These are phyloP conservation scores for Nitzschia sp. DNA, from an alignment of 108 stramenopile species.

Conservation along the genomic window DNA sequence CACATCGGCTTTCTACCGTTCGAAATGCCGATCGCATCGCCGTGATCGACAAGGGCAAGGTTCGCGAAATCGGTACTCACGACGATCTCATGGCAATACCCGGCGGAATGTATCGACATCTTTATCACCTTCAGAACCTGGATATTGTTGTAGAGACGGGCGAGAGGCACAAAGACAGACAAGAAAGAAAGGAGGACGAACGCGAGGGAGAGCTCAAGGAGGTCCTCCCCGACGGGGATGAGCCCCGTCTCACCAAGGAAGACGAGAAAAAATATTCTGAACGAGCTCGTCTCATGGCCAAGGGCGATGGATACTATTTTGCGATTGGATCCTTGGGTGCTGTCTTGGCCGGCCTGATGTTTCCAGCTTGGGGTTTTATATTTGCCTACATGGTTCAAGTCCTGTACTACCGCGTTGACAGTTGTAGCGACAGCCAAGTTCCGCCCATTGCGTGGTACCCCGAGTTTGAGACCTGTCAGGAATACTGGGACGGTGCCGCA, in stretches of 20 bases:
- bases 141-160: slow-evolving; percentile 6
- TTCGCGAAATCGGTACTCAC: slow-evolving; percentile 78
- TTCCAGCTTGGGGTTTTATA: slow-evolving; percentile 56
- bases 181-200: slow-evolving; percentile 13
- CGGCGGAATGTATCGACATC: slow-evolving; percentile 40
- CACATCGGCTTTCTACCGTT: slow-evolving; percentile 85
- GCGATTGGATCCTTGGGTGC: slow-evolving; percentile 48
- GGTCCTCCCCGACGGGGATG: too few species aligned
- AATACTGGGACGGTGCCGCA: slow-evolving; percentile 30
- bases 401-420: slow-evolving; percentile 36
- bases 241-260: background rate
- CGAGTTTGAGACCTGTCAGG: slow-evolving; percentile 36
- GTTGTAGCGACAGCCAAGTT: slow-evolving; percentile 16
- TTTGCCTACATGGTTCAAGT: slow-evolving; percentile 62
- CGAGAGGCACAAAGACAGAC: background rate
- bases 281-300: slow-evolving; percentile 32
- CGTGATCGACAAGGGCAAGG: slow-evolving; percentile 58
- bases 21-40: slow-evolving; percentile 79
- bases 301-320: slow-evolving; percentile 26
- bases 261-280: slow-evolving; percentile 8
- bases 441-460: background rate
- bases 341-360: slow-evolving; percentile 46
- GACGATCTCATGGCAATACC: slow-evolving; percentile 65
- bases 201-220: background rate
- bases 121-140: slow-evolving; percentile 42